Evolutionary conservation across 257 asterid genomes (phyloP).

Genomic region (Forsythia viridissima): DNA sequence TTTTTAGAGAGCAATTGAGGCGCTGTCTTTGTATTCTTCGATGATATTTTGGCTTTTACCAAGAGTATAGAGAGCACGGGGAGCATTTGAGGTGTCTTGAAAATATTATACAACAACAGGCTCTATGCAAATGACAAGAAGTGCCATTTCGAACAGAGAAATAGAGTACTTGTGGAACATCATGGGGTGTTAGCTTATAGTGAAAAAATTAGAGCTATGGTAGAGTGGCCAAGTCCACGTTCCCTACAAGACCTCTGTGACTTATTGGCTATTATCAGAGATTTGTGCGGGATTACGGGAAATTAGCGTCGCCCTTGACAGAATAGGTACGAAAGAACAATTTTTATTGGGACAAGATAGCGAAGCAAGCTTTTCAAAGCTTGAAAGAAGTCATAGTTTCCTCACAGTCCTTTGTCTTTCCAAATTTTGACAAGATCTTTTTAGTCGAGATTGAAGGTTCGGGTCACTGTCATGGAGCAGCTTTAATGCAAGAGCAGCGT

Average conservation of each 20-base stretch:
- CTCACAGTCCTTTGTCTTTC: neutral
- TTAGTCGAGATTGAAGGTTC: neutral
- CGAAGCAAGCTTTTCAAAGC: neutral
- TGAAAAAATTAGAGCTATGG: neutral
- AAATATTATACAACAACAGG: no score
- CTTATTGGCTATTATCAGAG: neutral
- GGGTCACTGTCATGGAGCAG: neutral
- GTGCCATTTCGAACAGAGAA: no score
- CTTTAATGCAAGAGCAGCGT: neutral
- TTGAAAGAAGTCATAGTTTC: neutral
- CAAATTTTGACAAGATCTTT: neutral
- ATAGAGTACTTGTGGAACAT: no score
- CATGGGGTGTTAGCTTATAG: neutral
- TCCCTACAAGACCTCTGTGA: neutral
- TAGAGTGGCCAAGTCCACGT: neutral
- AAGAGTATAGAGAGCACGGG: no score
- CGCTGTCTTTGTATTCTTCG: no score
- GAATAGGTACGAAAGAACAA: neutral
- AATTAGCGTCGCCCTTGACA: neutral
- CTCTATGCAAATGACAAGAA: no score
- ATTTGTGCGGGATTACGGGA: neutral
- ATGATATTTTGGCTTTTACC: no score
- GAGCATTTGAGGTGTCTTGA: no score
- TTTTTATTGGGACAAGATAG: neutral
- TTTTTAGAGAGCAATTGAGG: no score